Evolutionary conservation across 371 early-diverging fungal species (phyloP).

Genomic region (Mucor racemosus): DNA sequence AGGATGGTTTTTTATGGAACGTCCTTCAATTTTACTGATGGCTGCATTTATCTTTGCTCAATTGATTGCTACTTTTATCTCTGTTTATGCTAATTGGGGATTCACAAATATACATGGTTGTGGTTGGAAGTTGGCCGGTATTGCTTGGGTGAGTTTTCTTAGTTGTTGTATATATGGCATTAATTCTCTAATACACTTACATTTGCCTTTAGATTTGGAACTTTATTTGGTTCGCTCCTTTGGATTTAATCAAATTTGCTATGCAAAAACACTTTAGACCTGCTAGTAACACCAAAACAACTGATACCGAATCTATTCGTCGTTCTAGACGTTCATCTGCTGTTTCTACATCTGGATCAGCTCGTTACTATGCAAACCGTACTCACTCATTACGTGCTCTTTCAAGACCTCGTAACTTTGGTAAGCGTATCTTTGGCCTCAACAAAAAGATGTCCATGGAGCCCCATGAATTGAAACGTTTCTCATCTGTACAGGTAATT

Average conservation of each 20-base stretch:
- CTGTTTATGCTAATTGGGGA: slow-evolving; percentile 62
- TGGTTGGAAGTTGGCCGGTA: slow-evolving; percentile 59
- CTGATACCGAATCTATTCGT: slow-evolving; percentile 12
- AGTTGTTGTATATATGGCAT: neutral
- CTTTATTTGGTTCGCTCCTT: slow-evolving; percentile 70
- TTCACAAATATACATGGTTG: slow-evolving; percentile 59
- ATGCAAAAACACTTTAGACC: slow-evolving; percentile 57
- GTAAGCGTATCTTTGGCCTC: slow-evolving; percentile 35
- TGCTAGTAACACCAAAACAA: neutral
- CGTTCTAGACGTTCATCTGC: slow-evolving; percentile 35
- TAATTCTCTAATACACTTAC: slow-evolving; percentile 45
- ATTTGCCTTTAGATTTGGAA: slow-evolving; percentile 53
- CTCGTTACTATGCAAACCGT: slow-evolving; percentile 51
- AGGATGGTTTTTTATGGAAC: slow-evolving; percentile 53
- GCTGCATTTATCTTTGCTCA: slow-evolving; percentile 59
- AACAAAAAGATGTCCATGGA: slow-evolving; percentile 39
- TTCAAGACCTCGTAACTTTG: slow-evolving; percentile 46
- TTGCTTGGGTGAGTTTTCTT: slow-evolving; percentile 44
- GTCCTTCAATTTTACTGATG: slow-evolving; percentile 51
- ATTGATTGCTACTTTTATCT: slow-evolving; percentile 56
- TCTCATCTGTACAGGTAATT: slow-evolving; percentile 37
- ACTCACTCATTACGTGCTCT: slow-evolving; percentile 48
- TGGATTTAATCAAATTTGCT: slow-evolving; percentile 72
- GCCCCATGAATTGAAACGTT: slow-evolving; percentile 31
- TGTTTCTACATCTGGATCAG: slow-evolving; percentile 41